Evolutionary conservation across 768 basidiomycete genomes (phyloP), one percentile per base, ranked within the genome.

Genomic region (Termitomyces sp.): DNA sequence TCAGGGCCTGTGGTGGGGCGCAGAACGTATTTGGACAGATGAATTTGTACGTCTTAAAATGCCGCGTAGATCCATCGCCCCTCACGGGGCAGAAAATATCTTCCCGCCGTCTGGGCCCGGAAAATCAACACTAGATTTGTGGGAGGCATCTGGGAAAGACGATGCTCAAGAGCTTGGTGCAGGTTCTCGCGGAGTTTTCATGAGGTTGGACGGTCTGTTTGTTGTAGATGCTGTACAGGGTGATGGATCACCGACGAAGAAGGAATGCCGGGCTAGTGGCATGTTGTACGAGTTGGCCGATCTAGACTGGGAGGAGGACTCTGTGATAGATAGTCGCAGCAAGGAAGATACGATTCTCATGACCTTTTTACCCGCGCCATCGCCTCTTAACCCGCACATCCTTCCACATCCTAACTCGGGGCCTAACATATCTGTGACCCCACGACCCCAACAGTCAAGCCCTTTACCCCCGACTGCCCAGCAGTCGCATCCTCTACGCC

Each of bases 1-100:
- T 65, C 89, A 92, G 64, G 90, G 90, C 1, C 66, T 94, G 8
- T 96, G 91, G 91, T 90, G 89, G 87, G 94, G 94, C 8, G 83
- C 86, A 1, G 93, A 94, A 65, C 80, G 90, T 31, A 89, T 94
- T 53, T 96, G 93, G 92, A 74, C 79, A 5, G 89, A 88, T 57
- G 93, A 96, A 60, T 79, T 94, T 54, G 81, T 94, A 38, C 82
- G 93, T 23, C 75, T 96, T 49, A 90, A 90, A 63, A 69, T 87
- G 26, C 79, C 84, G 1, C 79, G 89, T 40, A 72, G 76, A 35
- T 82, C 82, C 59, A 75, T 91, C 55, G 87, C 87, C 12, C 88
- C 89, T 6, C 63, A 74, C 38, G 89, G 90, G 21, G 77, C 79
- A 1, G 75, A 78, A 45, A 67, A 80, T 56, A 84, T 92, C 42